A percentile compares a stretch with the other conserved stretches of the same genome.
Evolutionary conservation across 2,329 filamentous ascomycete species (phyloP).

Genomic region (Claviceps capensis): DNA sequence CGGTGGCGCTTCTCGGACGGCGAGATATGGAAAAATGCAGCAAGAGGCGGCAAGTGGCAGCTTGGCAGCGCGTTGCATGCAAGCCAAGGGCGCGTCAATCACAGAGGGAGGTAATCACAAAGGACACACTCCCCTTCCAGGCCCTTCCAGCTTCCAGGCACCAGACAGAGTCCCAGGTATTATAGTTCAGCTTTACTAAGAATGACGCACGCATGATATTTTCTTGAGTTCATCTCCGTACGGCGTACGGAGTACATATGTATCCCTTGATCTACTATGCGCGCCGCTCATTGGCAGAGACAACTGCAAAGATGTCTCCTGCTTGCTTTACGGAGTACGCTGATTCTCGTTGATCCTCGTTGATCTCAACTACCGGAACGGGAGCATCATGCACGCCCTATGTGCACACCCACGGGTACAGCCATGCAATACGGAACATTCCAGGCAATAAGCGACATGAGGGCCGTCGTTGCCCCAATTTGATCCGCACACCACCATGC

Average conservation of each 20-base stretch:
- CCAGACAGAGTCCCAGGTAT: background rate
- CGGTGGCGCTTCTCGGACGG: background rate
- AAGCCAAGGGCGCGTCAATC: background rate
- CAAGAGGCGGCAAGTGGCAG: background rate
- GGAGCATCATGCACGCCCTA: too few species aligned
- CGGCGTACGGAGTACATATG: too few species aligned
- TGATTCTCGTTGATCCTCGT: background rate
- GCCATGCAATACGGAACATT: background rate
- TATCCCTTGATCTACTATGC: background rate
- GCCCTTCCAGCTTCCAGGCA: background rate
- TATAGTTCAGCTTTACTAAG: background rate
- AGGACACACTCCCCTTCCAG: background rate
- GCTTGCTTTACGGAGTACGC: too few species aligned
- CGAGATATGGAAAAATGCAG: background rate
- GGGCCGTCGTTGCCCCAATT: background rate
- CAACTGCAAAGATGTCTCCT: background rate
- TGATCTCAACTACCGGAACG: background rate
- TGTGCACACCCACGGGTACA: background rate
- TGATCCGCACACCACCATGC: background rate
- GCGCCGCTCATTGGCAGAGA: background rate
- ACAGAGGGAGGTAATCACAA: too few species aligned
- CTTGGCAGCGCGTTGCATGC: background rate
- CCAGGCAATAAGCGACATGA: background rate
- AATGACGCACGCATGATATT: background rate
- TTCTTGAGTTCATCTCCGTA: too few species aligned